Evolutionary conservation across 2,329 filamentous ascomycete species (phyloP).

Genomic region (Macrophomina tecta): DNA sequence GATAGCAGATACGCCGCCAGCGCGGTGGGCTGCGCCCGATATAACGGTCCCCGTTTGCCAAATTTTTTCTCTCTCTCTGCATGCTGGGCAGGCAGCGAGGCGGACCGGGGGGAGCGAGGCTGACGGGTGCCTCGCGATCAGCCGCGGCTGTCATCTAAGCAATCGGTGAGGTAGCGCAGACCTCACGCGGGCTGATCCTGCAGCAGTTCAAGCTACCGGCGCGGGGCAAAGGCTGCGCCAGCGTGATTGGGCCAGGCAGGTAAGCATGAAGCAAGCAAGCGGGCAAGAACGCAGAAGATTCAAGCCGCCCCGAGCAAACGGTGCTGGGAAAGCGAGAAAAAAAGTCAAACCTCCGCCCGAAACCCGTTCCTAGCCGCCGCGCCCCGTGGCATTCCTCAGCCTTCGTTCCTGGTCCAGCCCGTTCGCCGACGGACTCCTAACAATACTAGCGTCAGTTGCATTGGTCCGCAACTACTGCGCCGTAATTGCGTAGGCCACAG

Average conservation of each 20-base stretch:
- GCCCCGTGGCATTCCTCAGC: conserved; percentile 3
- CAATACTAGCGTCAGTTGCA: too few species aligned
- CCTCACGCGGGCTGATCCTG: not conserved
- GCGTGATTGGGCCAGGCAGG: not conserved
- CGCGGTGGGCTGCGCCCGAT: conserved; percentile 1
- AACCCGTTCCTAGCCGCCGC: conserved; percentile 15
- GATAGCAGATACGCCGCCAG: conserved; percentile 25
- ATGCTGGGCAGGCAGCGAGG: not conserved
- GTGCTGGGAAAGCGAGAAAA: not conserved
- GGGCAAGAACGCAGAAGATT: too few species aligned
- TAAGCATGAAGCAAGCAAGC: not conserved
- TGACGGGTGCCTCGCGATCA: conserved; percentile 4
- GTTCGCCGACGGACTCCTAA: not conserved
- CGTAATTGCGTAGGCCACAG: conserved; percentile 5
- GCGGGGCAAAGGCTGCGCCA: not conserved
- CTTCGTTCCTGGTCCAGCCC: not conserved
- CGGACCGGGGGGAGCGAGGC: not conserved
- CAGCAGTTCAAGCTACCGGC: not conserved
- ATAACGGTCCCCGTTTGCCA: not conserved
- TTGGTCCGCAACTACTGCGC: not conserved
- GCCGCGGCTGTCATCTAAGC: conserved; percentile 10
- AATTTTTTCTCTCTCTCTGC: not conserved
- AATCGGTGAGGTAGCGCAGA: too few species aligned
- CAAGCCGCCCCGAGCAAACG: not conserved
- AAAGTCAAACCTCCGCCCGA: not conserved